Percentiles rank a stretch among this genome's conserved stretches.
These are phyloP conservation scores for Suillus spraguei DNA, from an alignment of 768 basidiomycete genomes.

Conservation along the genomic window DNA sequence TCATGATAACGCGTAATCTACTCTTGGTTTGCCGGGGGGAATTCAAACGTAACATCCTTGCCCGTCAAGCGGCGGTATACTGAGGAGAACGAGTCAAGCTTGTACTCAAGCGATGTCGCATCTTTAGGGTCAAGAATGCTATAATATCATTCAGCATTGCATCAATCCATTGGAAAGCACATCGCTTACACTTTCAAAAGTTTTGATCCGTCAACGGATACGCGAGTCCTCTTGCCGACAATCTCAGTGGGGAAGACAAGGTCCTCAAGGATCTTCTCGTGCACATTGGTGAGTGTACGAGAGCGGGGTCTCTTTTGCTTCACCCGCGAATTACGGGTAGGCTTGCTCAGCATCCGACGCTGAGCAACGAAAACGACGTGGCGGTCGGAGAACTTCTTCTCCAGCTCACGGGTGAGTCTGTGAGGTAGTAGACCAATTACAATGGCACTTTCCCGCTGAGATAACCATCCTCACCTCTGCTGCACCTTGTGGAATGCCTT, in stretches of 20 bases:
- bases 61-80: slow-evolving; percentile 95
- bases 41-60: slow-evolving; percentile 96
- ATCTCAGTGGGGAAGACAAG: slow-evolving; percentile 99
- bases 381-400: slow-evolving; percentile 99
- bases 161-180: background rate
- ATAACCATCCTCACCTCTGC: slow-evolving; percentile 61
- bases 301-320: slow-evolving; percentile 96
- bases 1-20: slow-evolving; percentile 46
- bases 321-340: slow-evolving; percentile 89
- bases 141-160: slow-evolving; percentile 21
- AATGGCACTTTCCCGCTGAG: background rate
- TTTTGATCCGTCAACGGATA: slow-evolving; percentile 92
- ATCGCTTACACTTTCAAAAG: slow-evolving; percentile 92
- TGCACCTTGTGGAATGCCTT: slow-evolving; percentile 99
- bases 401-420: slow-evolving; percentile 97
- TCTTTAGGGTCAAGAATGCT: slow-evolving; percentile 99
- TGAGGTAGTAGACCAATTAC: slow-evolving; percentile 13
- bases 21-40: slow-evolving; percentile 76
- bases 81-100: slow-evolving; percentile 98
- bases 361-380: slow-evolving; percentile 99
- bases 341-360: slow-evolving; percentile 97
- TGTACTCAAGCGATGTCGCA: slow-evolving; percentile 98
- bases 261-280: slow-evolving; percentile 98
- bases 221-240: slow-evolving; percentile 96
- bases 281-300: slow-evolving; percentile 95